Evolutionary conservation across 148 eudicot species (phyloP), one percentile per base, ranked within the genome.

Genomic region (Cornus kousa): DNA sequence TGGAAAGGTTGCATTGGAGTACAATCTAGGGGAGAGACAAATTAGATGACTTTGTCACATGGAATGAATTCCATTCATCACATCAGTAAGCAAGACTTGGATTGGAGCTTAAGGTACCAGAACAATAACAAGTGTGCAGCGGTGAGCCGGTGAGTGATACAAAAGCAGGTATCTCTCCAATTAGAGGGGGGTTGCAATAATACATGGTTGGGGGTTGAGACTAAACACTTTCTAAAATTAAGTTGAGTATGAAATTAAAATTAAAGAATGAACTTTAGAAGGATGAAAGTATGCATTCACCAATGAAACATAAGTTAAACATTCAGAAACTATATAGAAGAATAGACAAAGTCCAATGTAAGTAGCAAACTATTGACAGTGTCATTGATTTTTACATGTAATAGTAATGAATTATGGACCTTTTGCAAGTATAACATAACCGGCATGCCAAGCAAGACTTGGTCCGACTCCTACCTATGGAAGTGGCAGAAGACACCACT

Each of bases 11-110:
- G 55, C 23, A 65, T 39, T 65, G 35, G 7, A 23, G 70, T 22
- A 23, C 35, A 75, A 75, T 69, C 65, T 75, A 69, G 37, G 68
- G 23, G 46, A n/a, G 37, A 39, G 70, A 20, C 37, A 23, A 65
- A 69, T 48, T 35, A 31, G 33, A 37, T 22, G 9, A 9, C 9
- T 32, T 73, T 12, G 59, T 28, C 3, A 74, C 1, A 13, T 37
- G 32, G 48, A 74, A 33, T 40, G 67, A 74, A 60, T 22, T 35
- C 32, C 68, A 74, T n/a, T 53, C 59, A 9, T 32, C 31, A 43
- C n/a, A 16, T 3, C 53, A 31, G 11, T 0, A 53, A 17, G 66
- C 7, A 73, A 17, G 65, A 73, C n/a, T 73, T 11, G 0, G 48
- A 57, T 33, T 39, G 20, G 76, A 57, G 46, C 32, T 74, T 43